Conservation (phyloP, 1,284 basidiomycete genomes). For the Irpex sp. region DNA sequence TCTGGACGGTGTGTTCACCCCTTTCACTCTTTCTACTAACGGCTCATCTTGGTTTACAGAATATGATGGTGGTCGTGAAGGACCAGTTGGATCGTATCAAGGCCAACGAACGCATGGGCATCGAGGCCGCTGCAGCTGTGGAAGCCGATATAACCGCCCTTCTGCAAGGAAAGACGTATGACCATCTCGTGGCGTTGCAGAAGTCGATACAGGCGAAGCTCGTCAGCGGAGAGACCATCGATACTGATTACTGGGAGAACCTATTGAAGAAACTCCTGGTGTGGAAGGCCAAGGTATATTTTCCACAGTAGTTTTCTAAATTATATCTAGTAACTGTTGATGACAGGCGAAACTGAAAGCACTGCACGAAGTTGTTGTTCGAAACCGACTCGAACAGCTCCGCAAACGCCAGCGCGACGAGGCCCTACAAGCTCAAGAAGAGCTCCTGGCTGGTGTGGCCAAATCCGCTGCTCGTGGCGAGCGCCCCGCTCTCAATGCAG, state of each 20-base stretch:
- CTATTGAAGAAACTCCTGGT: conserved; percentile 91
- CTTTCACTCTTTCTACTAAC: conserved; percentile 5
- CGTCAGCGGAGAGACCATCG: conserved; percentile 88
- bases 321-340: background rate
- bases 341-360: conserved; percentile 82
- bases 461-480: conserved; percentile 47
- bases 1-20: conserved; percentile 76
- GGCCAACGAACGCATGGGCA: conserved; percentile 53
- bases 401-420: conserved; percentile 95
- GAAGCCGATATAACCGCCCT: conserved; percentile 75
- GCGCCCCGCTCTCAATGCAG: conserved; percentile 26
- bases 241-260: conserved; percentile 97
- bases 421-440: conserved; percentile 88
- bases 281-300: conserved; percentile 90
- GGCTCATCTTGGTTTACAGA: conserved; percentile 38
- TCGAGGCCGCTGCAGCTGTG: conserved; percentile 71
- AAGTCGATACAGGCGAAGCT: conserved; percentile 87
- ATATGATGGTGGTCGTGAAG: conserved; percentile 97
- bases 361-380: conserved; percentile 93
- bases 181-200: conserved; percentile 83
- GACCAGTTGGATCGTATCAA: conserved; percentile 83
- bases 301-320: background rate
- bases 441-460: conserved; percentile 80
- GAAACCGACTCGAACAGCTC: conserved; percentile 93
- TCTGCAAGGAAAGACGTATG: conserved; percentile 77